A percentile compares a stretch with the other conserved stretches of the same genome.
These are phyloP conservation scores for Lentithecium fluviatile DNA, from an alignment of 495 filamentous ascomycete species.

Conservation along the genomic window DNA sequence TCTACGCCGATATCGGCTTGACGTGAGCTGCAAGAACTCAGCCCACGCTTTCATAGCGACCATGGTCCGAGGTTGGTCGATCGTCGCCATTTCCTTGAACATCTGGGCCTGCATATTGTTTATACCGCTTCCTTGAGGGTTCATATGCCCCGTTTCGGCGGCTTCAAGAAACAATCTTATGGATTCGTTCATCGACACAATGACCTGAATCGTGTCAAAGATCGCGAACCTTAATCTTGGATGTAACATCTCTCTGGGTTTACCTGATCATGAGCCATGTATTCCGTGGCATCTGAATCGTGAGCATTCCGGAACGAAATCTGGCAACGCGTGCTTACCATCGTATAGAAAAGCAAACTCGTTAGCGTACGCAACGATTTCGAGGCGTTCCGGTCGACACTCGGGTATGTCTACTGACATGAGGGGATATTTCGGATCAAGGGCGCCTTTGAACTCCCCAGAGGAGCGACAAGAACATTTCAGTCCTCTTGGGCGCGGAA, in stretches of 20 bases:
- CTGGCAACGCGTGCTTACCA: too few relatives aligned
- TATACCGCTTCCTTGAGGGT: neutral
- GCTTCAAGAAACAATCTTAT: too few relatives aligned
- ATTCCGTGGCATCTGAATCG: too few relatives aligned
- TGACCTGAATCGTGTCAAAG: neutral
- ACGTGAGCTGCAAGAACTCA: neutral
- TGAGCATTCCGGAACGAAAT: too few relatives aligned
- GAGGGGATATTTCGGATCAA: neutral
- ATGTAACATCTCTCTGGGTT: neutral
- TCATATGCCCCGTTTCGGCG: too few relatives aligned
- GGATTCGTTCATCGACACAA: neutral
- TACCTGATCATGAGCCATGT: neutral
- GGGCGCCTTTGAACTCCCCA: neutral
- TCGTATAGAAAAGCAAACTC: slow-evolving; percentile 15
- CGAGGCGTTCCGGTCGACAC: slow-evolving; percentile 2
- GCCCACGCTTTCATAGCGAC: slow-evolving; percentile 2
- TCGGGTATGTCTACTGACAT: neutral
- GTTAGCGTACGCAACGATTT: slow-evolving; percentile 2
- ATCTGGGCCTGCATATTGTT: slow-evolving; percentile 8
- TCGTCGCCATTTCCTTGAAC: neutral
- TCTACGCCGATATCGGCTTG: neutral
- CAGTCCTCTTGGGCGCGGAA: slow-evolving; percentile 1
- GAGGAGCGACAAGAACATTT: neutral
- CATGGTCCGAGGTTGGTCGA: neutral
- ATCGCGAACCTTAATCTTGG: neutral